A percentile compares a stretch with the other conserved stretches of the same genome.
These are phyloP conservation scores for Fusarium sp. DNA, from an alignment of 2,329 filamentous ascomycete genomes.

Conservation along the genomic window DNA sequence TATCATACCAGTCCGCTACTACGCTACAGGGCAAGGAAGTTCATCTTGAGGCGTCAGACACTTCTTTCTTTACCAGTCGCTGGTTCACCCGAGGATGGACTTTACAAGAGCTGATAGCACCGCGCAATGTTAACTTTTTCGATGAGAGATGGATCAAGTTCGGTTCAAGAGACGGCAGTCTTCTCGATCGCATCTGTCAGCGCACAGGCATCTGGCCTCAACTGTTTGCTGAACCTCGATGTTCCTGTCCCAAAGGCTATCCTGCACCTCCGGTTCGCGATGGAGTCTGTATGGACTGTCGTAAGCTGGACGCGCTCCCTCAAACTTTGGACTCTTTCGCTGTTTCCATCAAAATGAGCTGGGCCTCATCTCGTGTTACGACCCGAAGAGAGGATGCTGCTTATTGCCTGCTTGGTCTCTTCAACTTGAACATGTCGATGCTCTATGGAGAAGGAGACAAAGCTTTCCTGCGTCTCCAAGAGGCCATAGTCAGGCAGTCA, in stretches of 20 bases:
- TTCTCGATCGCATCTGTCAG: conserved; percentile 37
- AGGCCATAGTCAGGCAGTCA: conserved; percentile 44
- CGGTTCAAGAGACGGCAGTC: conserved; percentile 43
- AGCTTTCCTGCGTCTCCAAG: conserved; percentile 45
- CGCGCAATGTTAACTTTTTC: conserved; percentile 49
- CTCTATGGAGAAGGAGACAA: conserved; percentile 52
- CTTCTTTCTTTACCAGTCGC: conserved; percentile 35
- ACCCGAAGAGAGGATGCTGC: conserved; percentile 51
- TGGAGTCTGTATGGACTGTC: conserved; percentile 36
- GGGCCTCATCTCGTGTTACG: conserved; percentile 48
- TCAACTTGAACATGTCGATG: conserved; percentile 51
- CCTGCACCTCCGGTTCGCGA: conserved; percentile 21
- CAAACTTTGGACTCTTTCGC: conserved; percentile 44
- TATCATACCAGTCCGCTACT: not conserved
- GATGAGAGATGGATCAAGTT: conserved; percentile 48
- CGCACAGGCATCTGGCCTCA: conserved; percentile 40
- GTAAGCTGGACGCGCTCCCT: conserved; percentile 30
- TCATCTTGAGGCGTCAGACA: conserved; percentile 1
- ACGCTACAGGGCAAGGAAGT: not conserved
- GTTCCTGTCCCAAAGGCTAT: conserved; percentile 17
- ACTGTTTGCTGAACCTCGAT: conserved; percentile 41
- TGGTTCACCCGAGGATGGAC: conserved; percentile 50
- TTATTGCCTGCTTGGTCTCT: conserved; percentile 52
- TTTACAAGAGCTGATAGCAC: conserved; percentile 53
- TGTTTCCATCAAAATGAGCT: conserved; percentile 49